phyloP scores from a whole-genome alignment of 2,329 filamentous ascomycete species.

The Thielaviopsis musarum region DNA sequence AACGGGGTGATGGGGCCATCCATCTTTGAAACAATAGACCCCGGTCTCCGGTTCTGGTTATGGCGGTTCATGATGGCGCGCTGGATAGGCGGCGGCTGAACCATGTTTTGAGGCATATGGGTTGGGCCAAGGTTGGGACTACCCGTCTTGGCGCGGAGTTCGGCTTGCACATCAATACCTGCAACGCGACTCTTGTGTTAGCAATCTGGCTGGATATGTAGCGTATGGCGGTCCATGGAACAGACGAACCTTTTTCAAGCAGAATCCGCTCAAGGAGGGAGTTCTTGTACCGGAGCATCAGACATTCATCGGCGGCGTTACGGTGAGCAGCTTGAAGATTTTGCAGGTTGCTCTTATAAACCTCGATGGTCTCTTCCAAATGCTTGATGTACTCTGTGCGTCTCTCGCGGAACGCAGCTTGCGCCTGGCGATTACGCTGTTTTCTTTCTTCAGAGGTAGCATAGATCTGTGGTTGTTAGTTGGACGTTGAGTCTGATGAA shows the following conservation, averaged over 20 bases:
- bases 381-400: constrained; percentile 99
- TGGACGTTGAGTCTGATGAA: not conserved
- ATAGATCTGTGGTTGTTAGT: constrained; percentile 53
- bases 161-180: constrained; percentile 96
- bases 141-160: constrained; percentile 81
- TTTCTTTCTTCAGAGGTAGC: constrained; percentile 97
- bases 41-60: constrained; percentile 55
- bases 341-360: constrained; percentile 86
- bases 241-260: constrained; percentile 69
- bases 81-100: constrained; percentile 61
- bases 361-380: constrained; percentile 89
- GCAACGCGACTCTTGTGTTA: constrained; percentile 2
- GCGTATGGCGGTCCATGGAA: not conserved
- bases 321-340: constrained; percentile 88
- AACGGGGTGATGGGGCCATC: constrained; percentile 35
- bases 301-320: constrained; percentile 83
- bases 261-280: constrained; percentile 89
- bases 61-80: constrained; percentile 69
- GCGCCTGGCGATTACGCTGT: constrained; percentile 90
- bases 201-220: not conserved
- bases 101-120: constrained; percentile 48
- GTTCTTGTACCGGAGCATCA: constrained; percentile 98
- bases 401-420: constrained; percentile 91
- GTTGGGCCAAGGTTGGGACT: constrained; percentile 64
- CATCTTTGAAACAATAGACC: constrained; percentile 59